These are phyloP conservation scores for Astragalus glycyphyllos DNA, from an alignment of 306 rosid species.

Conservation along the genomic window DNA sequence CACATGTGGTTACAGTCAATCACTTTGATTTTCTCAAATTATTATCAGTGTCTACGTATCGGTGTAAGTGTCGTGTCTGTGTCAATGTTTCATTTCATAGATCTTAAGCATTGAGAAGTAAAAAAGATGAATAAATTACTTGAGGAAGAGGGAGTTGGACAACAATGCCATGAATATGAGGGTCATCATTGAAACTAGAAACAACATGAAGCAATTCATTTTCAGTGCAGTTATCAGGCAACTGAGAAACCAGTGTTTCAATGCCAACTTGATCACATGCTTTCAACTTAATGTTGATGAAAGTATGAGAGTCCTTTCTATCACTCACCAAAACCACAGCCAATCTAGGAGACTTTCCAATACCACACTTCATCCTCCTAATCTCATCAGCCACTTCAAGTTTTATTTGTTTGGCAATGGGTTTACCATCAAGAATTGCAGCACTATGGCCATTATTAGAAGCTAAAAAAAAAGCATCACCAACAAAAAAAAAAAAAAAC, in stretches of 20 bases:
- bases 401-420: constrained; percentile 48
- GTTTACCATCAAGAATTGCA: constrained; percentile 54
- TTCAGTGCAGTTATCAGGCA: constrained; percentile 56
- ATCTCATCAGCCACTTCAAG: constrained; percentile 51
- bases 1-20: too few relatives aligned
- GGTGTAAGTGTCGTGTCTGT: too few relatives aligned
- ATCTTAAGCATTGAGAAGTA: not conserved
- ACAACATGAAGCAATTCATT: constrained; percentile 53
- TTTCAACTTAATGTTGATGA: constrained; percentile 53
- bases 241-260: constrained; percentile 43
- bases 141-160: constrained; percentile 72
- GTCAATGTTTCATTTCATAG: too few relatives aligned
- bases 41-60: too few relatives aligned
- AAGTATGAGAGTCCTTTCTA: constrained; percentile 59
- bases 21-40: too few relatives aligned
- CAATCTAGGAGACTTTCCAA: constrained; percentile 55
- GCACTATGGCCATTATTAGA: constrained; percentile 40
- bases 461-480: constrained; percentile 30
- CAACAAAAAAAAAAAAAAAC: constrained; percentile 22
- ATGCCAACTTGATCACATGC: constrained; percentile 67
- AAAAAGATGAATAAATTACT: constrained; percentile 39
- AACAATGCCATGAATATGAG: constrained; percentile 56
- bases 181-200: constrained; percentile 53
- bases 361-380: constrained; percentile 47
- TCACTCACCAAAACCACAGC: too few relatives aligned